Evolutionary conservation across 306 rosid genomes (phyloP).

Genomic region (Morella rubra): DNA sequence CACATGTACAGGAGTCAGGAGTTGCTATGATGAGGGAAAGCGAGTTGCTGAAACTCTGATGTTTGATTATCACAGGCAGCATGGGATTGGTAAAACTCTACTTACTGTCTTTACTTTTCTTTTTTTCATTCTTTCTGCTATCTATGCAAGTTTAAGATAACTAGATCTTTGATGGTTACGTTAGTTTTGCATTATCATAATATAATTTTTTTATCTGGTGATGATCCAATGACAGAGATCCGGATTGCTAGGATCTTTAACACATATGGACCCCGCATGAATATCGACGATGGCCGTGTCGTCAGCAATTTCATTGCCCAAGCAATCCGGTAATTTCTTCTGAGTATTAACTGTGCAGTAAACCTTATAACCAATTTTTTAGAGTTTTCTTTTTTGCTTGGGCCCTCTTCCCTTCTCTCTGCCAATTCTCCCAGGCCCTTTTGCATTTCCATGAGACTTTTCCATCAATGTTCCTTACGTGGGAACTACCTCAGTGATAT

Average conservation of each 20-base stretch:
- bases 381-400: neutral
- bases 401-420: neutral
- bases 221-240: slow-evolving; percentile 48
- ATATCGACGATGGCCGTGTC: slow-evolving; percentile 96
- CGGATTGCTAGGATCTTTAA: slow-evolving; percentile 94
- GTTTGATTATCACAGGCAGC: slow-evolving; percentile 99
- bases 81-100: slow-evolving; percentile 64
- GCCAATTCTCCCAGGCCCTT: neutral
- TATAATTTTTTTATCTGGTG: neutral
- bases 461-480: neutral
- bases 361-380: neutral
- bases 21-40: slow-evolving; percentile 98
- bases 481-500: neutral
- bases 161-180: neutral
- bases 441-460: neutral
- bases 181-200: slow-evolving; percentile 10
- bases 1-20: slow-evolving; percentile 72
- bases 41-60: slow-evolving; percentile 98
- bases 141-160: neutral
- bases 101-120: neutral
- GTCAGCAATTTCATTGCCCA: slow-evolving; percentile 98
- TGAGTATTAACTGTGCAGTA: neutral
- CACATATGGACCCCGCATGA: slow-evolving; percentile 99
- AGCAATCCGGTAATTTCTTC: slow-evolving; percentile 70
- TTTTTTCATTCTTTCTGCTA: slow-evolving; percentile 17